Percentiles rank a stretch among this genome's conserved stretches.
phyloP scores from a whole-genome alignment of 352 stramenopile genomes.

The Aphanomyces cochlioides region DNA sequence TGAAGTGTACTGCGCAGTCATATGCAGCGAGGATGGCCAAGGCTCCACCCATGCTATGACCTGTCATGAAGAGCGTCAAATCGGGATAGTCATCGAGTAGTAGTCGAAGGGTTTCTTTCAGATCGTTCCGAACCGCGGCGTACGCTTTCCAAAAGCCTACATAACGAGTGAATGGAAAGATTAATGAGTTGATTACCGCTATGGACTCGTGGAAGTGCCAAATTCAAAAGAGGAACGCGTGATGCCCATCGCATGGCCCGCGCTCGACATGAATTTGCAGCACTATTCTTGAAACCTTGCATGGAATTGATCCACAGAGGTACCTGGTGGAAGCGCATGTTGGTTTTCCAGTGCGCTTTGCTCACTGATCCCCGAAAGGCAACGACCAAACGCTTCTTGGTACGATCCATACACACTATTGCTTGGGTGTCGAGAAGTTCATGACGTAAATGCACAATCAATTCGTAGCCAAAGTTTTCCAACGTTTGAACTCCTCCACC shows the following conservation, averaged over 20 bases:
- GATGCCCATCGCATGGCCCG: conserved; percentile 55
- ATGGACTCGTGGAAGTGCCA: conserved; percentile 78
- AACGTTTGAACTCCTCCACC: conserved; percentile 72
- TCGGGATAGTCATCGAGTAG: conserved; percentile 78
- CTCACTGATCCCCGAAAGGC: conserved; percentile 83
- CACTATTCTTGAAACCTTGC: conserved; percentile 31
- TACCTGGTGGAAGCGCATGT: conserved; percentile 75
- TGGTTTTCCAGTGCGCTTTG: conserved; percentile 86
- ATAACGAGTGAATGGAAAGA: background rate
- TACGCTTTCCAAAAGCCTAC: conserved; percentile 84
- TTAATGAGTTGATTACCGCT: conserved; percentile 42
- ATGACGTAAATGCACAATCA: conserved; percentile 75
- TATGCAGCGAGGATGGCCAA: conserved; percentile 86
- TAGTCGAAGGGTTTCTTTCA: conserved; percentile 71
- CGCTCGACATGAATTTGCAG: conserved; percentile 58
- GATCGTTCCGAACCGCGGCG: conserved; percentile 66
- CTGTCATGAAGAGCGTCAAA: conserved; percentile 88
- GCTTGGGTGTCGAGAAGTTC: conserved; percentile 75
- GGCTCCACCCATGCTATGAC: conserved; percentile 89
- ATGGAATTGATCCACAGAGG: conserved; percentile 75
- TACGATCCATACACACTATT: conserved; percentile 49
- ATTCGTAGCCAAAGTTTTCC: conserved; percentile 72
- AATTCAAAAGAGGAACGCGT: conserved; percentile 79
- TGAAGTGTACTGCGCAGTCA: conserved; percentile 81
- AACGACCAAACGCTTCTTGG: conserved; percentile 71